Evolutionary conservation across 805 yeast species (phyloP).

Genomic region (Jamesozyma gamospora): DNA sequence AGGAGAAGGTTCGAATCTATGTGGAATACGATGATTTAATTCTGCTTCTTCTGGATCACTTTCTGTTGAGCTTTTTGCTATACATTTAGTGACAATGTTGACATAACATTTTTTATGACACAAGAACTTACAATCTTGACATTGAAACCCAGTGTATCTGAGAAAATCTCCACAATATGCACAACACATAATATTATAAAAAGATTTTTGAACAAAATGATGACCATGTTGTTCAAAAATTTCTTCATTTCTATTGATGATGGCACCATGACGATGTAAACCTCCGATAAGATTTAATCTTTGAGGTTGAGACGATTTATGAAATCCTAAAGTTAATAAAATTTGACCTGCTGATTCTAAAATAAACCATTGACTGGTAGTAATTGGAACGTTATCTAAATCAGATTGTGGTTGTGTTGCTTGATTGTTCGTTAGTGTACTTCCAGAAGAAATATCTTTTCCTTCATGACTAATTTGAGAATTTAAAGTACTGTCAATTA

Average conservation of each 20-base stretch:
- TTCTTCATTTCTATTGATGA: conserved; percentile 79
- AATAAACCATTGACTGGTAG: conserved; percentile 74
- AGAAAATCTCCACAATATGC: conserved; percentile 95
- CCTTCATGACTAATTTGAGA: neutral
- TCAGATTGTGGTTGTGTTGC: neutral
- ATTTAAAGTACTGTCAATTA: too few species aligned
- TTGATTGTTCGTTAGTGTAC: neutral
- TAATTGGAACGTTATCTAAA: conserved; percentile 21
- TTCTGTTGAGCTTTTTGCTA: conserved; percentile 64
- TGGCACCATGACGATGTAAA: conserved; percentile 94
- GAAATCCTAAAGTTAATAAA: conserved; percentile 65
- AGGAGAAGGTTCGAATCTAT: conserved; percentile 83
- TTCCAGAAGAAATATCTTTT: neutral
- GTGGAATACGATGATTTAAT: conserved; percentile 93
- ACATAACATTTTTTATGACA: conserved; percentile 77
- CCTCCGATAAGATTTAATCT: conserved; percentile 45
- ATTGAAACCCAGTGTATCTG: conserved; percentile 76
- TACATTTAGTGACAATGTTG: conserved; percentile 75
- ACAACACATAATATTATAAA: conserved; percentile 93
- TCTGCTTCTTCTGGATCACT: conserved; percentile 64
- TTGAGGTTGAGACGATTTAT: conserved; percentile 48
- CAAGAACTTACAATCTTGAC: conserved; percentile 73
- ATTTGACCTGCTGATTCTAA: conserved; percentile 94
- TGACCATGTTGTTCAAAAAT: conserved; percentile 95
- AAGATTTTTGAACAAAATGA: conserved; percentile 89